Conservation (phyloP, 225 moss, liverwort and hornwort species). For the Asterella californica region DNA sequence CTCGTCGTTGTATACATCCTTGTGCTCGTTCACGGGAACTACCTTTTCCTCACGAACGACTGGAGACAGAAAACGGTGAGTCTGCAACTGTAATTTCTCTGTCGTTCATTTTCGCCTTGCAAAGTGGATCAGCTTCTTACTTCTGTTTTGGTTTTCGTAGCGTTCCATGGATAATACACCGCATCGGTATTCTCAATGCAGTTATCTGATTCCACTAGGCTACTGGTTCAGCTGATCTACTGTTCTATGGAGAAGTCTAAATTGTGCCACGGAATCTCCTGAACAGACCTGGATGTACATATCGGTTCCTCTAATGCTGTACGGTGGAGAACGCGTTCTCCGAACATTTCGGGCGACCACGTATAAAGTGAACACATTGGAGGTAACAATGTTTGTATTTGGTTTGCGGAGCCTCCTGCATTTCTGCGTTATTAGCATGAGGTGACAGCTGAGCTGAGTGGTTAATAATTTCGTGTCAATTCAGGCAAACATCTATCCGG, state of each 20-base stretch:
- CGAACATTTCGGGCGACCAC: slow-evolving; percentile 72
- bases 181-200: not conserved
- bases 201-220: not conserved
- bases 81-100: not conserved
- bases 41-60: slow-evolving; percentile 49
- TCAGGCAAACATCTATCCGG: slow-evolving; percentile 84
- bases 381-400: slow-evolving; percentile 39
- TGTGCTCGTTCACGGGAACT: slow-evolving; percentile 59
- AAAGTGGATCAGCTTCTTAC: not conserved
- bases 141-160: no score
- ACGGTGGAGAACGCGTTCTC: slow-evolving; percentile 67
- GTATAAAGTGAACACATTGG: slow-evolving; percentile 69
- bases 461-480: not conserved
- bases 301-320: slow-evolving; percentile 58
- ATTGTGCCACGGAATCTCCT: not conserved
- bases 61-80: slow-evolving; percentile 71
- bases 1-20: slow-evolving; percentile 79
- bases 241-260: not conserved
- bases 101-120: not conserved
- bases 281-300: slow-evolving; percentile 94
- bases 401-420: not conserved
- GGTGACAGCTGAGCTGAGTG: not conserved
- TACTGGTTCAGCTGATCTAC: not conserved
- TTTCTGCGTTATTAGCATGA: not conserved
- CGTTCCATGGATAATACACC: not conserved